Percentiles rank a stretch among this genome's conserved stretches.
These are phyloP conservation scores for Akanthomyces uredinophilus DNA, from an alignment of 2,329 filamentous ascomycete genomes.

Conservation along the genomic window DNA sequence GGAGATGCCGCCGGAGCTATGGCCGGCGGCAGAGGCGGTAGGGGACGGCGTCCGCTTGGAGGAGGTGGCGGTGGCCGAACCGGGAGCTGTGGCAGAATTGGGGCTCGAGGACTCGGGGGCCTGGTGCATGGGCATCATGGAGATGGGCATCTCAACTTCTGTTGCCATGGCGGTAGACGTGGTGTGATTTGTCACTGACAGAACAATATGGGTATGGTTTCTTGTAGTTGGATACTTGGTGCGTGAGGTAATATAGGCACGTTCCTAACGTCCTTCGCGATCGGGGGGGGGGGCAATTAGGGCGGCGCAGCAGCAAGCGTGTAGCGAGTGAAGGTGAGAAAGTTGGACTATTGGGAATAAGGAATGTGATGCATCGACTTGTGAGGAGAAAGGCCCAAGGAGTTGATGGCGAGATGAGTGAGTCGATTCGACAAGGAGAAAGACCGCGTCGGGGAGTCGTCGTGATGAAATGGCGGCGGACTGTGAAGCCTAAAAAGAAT, in stretches of 20 bases:
- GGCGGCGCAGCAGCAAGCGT: not conserved
- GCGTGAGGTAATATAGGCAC: not conserved
- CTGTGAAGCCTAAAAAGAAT: not conserved
- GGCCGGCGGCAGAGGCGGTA: slow-evolving; percentile 33
- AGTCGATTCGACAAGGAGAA: slow-evolving; percentile 4
- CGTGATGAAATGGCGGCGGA: not conserved
- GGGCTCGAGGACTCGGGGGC: slow-evolving; percentile 24
- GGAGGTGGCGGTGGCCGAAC: slow-evolving; percentile 34
- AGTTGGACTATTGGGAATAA: slow-evolving; percentile 25
- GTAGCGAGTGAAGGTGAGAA: not conserved
- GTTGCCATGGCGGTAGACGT: slow-evolving; percentile 29
- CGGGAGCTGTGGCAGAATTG: slow-evolving; percentile 29
- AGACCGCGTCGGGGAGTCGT: not conserved
- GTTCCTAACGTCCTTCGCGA: not conserved
- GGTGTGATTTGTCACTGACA: not conserved
- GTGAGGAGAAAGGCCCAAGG: slow-evolving; percentile 18
- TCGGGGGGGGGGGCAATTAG: not conserved
- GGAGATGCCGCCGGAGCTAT: slow-evolving; percentile 36
- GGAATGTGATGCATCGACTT: slow-evolving; percentile 37
- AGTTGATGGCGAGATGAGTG: slow-evolving; percentile 27
- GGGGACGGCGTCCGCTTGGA: slow-evolving; percentile 48
- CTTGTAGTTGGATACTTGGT: not conserved
- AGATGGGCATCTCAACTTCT: slow-evolving; percentile 34
- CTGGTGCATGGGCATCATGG: slow-evolving; percentile 24
- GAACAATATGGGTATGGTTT: not conserved